Conservation (phyloP, 176 grass and related monocot genomes). For the Avena atlantica region DNA sequence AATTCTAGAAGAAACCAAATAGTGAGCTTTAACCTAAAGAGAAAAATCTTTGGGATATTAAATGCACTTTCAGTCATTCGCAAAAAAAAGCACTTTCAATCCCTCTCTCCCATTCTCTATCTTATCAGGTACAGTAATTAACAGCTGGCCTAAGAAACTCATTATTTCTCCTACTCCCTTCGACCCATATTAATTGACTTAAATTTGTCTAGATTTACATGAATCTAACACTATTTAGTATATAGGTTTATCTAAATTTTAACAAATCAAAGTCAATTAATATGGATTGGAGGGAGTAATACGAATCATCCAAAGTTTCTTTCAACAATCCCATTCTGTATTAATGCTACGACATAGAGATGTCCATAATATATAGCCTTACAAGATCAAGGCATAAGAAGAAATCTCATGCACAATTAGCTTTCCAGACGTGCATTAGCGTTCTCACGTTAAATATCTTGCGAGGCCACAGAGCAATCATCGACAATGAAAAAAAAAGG, state of each 20-base stretch:
- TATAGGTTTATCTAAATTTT: too few relatives aligned
- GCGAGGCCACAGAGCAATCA: background rate
- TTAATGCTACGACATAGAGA: background rate
- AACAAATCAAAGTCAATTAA: too few relatives aligned
- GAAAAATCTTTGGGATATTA: background rate
- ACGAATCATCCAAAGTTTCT: background rate
- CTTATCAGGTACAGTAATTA: background rate
- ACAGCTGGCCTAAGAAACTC: background rate
- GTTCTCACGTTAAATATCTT: background rate
- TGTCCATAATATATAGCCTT: background rate
- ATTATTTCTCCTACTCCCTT: background rate
- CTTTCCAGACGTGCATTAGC: background rate
- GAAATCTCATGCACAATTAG: background rate
- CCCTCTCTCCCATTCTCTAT: background rate
- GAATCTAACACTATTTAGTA: too few relatives aligned
- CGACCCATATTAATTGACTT: too few relatives aligned
- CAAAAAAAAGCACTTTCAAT: background rate
- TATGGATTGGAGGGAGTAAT: too few relatives aligned
- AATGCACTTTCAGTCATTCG: background rate
- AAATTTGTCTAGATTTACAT: too few relatives aligned
- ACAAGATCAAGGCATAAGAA: background rate
- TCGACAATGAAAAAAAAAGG: background rate
- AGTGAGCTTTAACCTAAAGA: background rate
- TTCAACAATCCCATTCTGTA: background rate
- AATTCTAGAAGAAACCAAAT: background rate